phyloP scores from a whole-genome alignment of 768 basidiomycete genomes.

The Megacollybia marginata region DNA sequence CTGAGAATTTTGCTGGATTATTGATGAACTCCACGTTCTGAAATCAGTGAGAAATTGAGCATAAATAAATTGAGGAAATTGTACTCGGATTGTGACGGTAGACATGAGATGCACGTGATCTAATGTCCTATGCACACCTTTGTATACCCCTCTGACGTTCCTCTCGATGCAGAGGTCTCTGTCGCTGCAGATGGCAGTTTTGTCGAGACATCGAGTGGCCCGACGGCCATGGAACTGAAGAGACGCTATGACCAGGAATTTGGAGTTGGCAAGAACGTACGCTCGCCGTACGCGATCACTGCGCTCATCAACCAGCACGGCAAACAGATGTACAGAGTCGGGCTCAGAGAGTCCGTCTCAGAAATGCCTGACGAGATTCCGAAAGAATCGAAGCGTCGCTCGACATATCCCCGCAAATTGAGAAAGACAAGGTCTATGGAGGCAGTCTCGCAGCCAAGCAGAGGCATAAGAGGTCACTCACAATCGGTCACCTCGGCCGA shows the following conservation, averaged over 20 bases:
- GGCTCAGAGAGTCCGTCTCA: slow-evolving; percentile 39
- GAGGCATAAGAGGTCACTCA: slow-evolving; percentile 39
- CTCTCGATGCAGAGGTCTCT: slow-evolving; percentile 13
- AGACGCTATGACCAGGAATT: slow-evolving; percentile 61
- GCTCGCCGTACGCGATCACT: slow-evolving; percentile 80
- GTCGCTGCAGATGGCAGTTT: slow-evolving; percentile 57
- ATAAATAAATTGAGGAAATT: slow-evolving; percentile 11
- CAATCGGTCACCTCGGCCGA: slow-evolving; percentile 66
- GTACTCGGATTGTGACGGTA: slow-evolving; percentile 61
- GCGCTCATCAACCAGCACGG: slow-evolving; percentile 78
- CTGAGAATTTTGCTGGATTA: slow-evolving; percentile 88
- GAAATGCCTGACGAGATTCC: slow-evolving; percentile 45
- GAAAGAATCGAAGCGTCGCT: slow-evolving; percentile 37
- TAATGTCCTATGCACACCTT: not conserved
- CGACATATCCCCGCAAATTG: slow-evolving; percentile 35
- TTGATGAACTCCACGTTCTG: slow-evolving; percentile 88
- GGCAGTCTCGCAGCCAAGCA: not conserved
- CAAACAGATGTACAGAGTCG: slow-evolving; percentile 67
- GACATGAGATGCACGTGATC: slow-evolving; percentile 35
- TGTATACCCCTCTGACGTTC: slow-evolving; percentile 3
- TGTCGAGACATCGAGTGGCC: slow-evolving; percentile 73
- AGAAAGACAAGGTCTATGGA: slow-evolving; percentile 67
- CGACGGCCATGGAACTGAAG: slow-evolving; percentile 73
- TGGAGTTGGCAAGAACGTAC: slow-evolving; percentile 58
- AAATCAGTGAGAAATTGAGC: not conserved